phyloP scores from a whole-genome alignment of 2,329 filamentous ascomycete species.

The Clarireedia monteithiana region DNA sequence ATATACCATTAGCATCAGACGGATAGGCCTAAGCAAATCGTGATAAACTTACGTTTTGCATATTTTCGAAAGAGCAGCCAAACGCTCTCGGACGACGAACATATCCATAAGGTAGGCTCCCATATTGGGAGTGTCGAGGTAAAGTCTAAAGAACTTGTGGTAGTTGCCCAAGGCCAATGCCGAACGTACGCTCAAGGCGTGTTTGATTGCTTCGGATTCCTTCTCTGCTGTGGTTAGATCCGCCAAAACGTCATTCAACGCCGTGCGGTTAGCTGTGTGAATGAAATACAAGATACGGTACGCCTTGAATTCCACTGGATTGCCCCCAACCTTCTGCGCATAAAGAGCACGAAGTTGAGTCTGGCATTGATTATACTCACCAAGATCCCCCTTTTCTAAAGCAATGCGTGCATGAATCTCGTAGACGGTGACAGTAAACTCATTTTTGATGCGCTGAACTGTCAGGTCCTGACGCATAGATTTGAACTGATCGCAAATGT shows the following conservation, averaged over 20 bases:
- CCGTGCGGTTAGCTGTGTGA: constrained; percentile 95
- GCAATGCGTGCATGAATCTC: constrained; percentile 97
- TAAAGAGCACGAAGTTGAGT: constrained; percentile 93
- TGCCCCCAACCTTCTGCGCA: constrained; percentile 76
- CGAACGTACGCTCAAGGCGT: constrained; percentile 85
- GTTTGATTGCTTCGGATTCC: constrained; percentile 72
- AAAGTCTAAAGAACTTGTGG: constrained; percentile 95
- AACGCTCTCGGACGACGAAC: constrained; percentile 90
- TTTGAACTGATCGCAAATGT: constrained; percentile 99
- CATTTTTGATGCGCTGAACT: constrained; percentile 92
- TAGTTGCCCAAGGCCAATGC: constrained; percentile 91
- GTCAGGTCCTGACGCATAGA: constrained; percentile 96
- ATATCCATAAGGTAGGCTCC: constrained; percentile 98
- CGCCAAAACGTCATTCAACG: constrained; percentile 95
- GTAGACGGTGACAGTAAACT: constrained; percentile 93
- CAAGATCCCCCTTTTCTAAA: constrained; percentile 94
- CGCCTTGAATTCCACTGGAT: constrained; percentile 92
- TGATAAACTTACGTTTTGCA: constrained; percentile 78
- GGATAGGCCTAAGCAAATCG: neutral
- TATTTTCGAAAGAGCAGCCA: constrained; percentile 83
- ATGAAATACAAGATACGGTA: constrained; percentile 99
- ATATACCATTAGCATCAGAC: constrained; percentile 38
- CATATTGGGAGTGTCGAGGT: constrained; percentile 92
- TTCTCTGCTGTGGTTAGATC: constrained; percentile 99
- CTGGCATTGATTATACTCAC: constrained; percentile 99